Conservation (phyloP, 2,329 filamentous ascomycete genomes). For the Iodosphaeria phyllophila region DNA sequence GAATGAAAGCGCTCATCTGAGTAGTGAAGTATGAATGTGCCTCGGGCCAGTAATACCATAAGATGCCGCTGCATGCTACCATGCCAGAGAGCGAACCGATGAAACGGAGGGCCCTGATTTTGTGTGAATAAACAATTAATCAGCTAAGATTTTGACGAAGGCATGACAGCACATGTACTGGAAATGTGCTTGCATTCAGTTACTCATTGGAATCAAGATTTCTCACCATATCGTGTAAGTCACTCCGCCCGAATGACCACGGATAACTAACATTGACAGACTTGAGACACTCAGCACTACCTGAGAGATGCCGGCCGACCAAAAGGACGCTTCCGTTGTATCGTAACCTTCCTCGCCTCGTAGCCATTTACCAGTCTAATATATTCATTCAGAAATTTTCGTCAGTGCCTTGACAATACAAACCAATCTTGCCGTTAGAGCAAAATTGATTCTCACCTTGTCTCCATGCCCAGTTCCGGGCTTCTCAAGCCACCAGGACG, state of each 20-base stretch:
- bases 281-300: slow-evolving; percentile 19
- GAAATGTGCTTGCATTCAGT: no score
- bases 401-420: no score
- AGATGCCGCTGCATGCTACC: slow-evolving; percentile 16
- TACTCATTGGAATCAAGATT: no score
- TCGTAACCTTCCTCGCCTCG: slow-evolving; percentile 21
- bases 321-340: slow-evolving; percentile 29
- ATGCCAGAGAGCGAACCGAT: slow-evolving; percentile 23
- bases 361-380: slow-evolving; percentile 24
- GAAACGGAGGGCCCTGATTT: slow-evolving; percentile 24
- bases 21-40: slow-evolving; percentile 26
- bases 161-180: no score
- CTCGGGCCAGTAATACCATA: slow-evolving; percentile 33
- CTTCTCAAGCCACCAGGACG: slow-evolving; percentile 25
- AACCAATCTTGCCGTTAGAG: no score
- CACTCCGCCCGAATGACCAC: slow-evolving; percentile 27
- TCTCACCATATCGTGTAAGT: slow-evolving; percentile 30
- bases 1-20: slow-evolving; percentile 22
- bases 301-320: slow-evolving; percentile 26
- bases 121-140: no score
- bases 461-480: slow-evolving; percentile 21
- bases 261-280: slow-evolving; percentile 22
- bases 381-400: no score
- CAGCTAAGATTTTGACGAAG: no score
- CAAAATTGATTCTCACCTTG: no score